Base-by-base conservation (phyloP, 2,329 filamentous ascomycete genomes). In the Thermomyces lanuginosus region DNA sequence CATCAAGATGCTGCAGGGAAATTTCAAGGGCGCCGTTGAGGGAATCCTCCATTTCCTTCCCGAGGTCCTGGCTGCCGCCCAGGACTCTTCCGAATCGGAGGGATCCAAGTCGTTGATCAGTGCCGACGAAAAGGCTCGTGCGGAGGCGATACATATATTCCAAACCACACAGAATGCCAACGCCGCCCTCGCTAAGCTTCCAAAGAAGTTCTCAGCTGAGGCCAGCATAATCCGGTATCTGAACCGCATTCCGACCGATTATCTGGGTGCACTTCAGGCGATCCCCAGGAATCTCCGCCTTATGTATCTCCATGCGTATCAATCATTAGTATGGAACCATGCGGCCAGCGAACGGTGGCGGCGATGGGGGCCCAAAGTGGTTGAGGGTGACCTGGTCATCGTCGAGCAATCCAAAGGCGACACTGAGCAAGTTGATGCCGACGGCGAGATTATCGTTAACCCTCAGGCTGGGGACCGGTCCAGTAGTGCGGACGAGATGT, bases 221-320 rank as follows among this genome's bases (percentile, higher is more conserved):
- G 59, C 60, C 10, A 69, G 68, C 38, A 66, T 98, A 39, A 78
- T 98, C 33, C 70, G 74, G 30, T 79, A 91, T 42, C 68, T 95
- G 12, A 58, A 59, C 29, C 43, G 45, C 14, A 31, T 63, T 12
- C 55, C 56, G 20, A 66, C 64, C 22, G 86, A 98, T 53, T 89
- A 71, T 48, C 65, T 80, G 33, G 84, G 84, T 13, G 82, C 89
- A 1, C 55, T 98, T 27, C 68, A 76, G 45, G 66, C 68, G 28
- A 84, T 98, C 35, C 78, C 77, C 13, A 69, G 84, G 10, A 81
- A 79, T 25, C 62, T 95, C 41, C 71, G 83, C 22, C 69, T 82
- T 32, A 93, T 98, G 78, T 98, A 95, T 48, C 75, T 92, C 9
- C 89, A 98, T 50, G 86, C 89, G 4, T 95, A 93, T 54, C 89